phyloP scores from a whole-genome alignment of 768 basidiomycete species.

The Suillus hirtellus region DNA sequence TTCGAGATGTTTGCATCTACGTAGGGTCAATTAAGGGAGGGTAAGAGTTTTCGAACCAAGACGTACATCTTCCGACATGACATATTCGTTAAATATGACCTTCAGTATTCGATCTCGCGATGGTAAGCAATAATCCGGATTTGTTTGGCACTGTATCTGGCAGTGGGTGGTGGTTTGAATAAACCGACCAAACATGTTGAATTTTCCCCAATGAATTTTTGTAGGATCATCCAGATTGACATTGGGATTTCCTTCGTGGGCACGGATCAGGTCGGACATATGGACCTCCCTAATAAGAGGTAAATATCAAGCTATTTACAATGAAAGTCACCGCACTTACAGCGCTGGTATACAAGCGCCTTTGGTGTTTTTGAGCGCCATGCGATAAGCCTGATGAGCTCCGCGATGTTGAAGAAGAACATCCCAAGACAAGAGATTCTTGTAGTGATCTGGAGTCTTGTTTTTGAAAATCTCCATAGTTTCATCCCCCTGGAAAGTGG shows the following conservation, averaged over 20 bases:
- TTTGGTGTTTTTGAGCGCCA: constrained; percentile 83
- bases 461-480: constrained; percentile 73
- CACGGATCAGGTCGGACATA: constrained; percentile 83
- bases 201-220: constrained; percentile 95
- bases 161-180: constrained; percentile 76
- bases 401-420: constrained; percentile 79
- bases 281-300: constrained; percentile 72
- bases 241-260: constrained; percentile 84
- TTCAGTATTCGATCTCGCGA: constrained; percentile 55
- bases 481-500: constrained; percentile 74
- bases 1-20: constrained; percentile 68
- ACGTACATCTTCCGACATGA: constrained; percentile 74
- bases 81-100: constrained; percentile 52
- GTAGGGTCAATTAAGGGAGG: constrained; percentile 12
- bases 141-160: constrained; percentile 67
- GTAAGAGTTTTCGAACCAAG: background rate
- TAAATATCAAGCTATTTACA: constrained; percentile 13
- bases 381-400: constrained; percentile 87
- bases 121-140: constrained; percentile 62
- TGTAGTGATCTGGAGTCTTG: constrained; percentile 67
- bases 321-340: constrained; percentile 40
- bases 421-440: constrained; percentile 81
- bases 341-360: constrained; percentile 86
- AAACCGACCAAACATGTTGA: constrained; percentile 88
- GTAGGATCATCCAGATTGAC: constrained; percentile 60